phyloP scores from a whole-genome alignment of 2,329 filamentous ascomycete species.

The Hypoxylon sp. region DNA sequence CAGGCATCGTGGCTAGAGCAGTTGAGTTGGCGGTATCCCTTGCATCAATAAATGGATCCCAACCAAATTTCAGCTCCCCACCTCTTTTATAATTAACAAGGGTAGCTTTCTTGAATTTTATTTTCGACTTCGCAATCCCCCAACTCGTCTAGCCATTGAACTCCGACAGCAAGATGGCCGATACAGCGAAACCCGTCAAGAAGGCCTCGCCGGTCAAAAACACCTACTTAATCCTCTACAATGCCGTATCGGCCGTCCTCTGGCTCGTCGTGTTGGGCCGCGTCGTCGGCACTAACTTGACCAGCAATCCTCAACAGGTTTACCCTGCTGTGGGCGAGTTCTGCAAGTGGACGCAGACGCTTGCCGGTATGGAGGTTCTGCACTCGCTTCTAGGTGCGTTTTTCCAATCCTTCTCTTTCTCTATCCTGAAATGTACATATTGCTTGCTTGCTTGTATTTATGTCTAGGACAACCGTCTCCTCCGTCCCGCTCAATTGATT shows the following conservation, averaged over 20 bases:
- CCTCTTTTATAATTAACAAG: conserved; percentile 1
- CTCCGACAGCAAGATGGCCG: conserved; percentile 44
- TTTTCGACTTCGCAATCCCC: conserved; percentile 11
- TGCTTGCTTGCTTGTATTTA: not conserved
- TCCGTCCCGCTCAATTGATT: conserved; percentile 4
- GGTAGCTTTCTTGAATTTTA: conserved; percentile 17
- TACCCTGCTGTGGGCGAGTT: conserved; percentile 76
- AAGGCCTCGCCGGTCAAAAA: conserved; percentile 65
- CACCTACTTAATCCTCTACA: conserved; percentile 88
- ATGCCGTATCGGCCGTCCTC: conserved; percentile 80
- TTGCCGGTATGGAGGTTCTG: conserved; percentile 85
- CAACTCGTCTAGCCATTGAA: conserved; percentile 11
- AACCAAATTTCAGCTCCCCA: conserved; percentile 27
- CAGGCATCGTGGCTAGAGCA: not conserved
- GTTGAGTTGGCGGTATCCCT: conserved; percentile 16
- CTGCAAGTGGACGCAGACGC: conserved; percentile 85
- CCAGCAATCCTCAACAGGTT: conserved; percentile 71
- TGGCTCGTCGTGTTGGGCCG: conserved; percentile 85
- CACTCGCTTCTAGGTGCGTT: conserved; percentile 82
- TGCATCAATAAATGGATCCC: conserved; percentile 20
- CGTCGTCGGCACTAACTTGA: conserved; percentile 69
- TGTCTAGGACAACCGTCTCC: conserved; percentile 1
- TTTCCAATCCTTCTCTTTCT: not conserved
- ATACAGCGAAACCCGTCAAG: conserved; percentile 45
- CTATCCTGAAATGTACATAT: not conserved